A percentile compares a stretch with the other conserved stretches of the same genome.
These are phyloP conservation scores for Takashimella tepidaria DNA, from an alignment of 1,284 basidiomycete genomes.

Conservation along the genomic window DNA sequence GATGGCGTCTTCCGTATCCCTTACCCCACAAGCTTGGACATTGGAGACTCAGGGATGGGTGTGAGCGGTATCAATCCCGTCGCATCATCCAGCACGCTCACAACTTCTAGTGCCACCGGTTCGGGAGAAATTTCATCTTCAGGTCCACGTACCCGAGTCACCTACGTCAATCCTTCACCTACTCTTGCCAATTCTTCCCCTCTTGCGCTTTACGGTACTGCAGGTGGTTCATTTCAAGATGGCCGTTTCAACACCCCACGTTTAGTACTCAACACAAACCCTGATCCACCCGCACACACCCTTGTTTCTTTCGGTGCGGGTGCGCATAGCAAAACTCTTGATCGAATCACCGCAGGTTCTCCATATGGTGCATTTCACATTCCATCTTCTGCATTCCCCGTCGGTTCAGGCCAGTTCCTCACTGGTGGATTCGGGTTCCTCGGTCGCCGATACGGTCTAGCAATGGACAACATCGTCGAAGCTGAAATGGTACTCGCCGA, in stretches of 20 bases:
- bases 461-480: conserved; percentile 77
- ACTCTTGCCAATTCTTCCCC: conserved; percentile 20
- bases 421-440: conserved; percentile 86
- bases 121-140: no score
- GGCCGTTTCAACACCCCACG: conserved; percentile 2
- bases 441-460: conserved; percentile 72
- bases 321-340: conserved; percentile 72
- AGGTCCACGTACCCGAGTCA: conserved; percentile 14
- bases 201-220: conserved; percentile 10
- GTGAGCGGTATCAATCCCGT: neutral
- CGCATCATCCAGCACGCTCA: neutral
- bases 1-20: neutral
- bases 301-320: conserved; percentile 79
- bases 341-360: conserved; percentile 64
- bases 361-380: conserved; percentile 81
- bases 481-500: conserved; percentile 68
- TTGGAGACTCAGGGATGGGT: neutral
- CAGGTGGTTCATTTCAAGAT: conserved; percentile 5
- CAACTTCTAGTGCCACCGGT: neutral
- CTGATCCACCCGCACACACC: conserved; percentile 60
- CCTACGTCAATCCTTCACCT: conserved; percentile 37
- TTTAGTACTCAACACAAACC: conserved; percentile 23
- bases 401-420: conserved; percentile 68
- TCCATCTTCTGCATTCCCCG: conserved; percentile 57
- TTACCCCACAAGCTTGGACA: neutral